Conservation (phyloP, 2,329 filamentous ascomycete species). For the Akanthomyces dipterigenus region DNA sequence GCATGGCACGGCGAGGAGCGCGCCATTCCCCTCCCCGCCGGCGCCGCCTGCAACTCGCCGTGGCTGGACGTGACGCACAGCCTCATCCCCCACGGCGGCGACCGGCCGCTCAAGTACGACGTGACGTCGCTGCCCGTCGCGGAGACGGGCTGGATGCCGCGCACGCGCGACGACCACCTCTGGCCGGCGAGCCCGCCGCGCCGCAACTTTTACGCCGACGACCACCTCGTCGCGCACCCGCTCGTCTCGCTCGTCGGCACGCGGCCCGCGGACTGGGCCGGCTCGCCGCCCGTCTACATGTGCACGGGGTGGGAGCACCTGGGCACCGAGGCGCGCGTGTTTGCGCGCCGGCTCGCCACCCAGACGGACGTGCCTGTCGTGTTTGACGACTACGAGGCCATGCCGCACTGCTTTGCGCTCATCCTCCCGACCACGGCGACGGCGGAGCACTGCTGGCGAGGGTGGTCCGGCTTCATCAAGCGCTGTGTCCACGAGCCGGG, state of each 20-base stretch:
- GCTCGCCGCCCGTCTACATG: slow-evolving; percentile 60
- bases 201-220: slow-evolving; percentile 46
- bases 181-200: slow-evolving; percentile 54
- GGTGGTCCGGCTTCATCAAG: slow-evolving; percentile 51
- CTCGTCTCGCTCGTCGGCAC: slow-evolving; percentile 53
- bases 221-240: slow-evolving; percentile 54
- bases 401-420: slow-evolving; percentile 69
- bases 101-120: slow-evolving; percentile 25
- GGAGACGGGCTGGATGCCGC: slow-evolving; percentile 21
- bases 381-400: slow-evolving; percentile 69
- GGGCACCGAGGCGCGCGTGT: slow-evolving; percentile 56
- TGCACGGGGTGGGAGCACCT: slow-evolving; percentile 66
- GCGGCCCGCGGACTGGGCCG: slow-evolving; percentile 51
- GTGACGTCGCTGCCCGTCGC: slow-evolving; percentile 44
- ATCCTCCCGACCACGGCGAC: slow-evolving; percentile 42
- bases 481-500: slow-evolving; percentile 29
- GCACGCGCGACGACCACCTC: slow-evolving; percentile 35
- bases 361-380: slow-evolving; percentile 53
- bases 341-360: slow-evolving; percentile 47
- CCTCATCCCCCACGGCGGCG: slow-evolving; percentile 22
- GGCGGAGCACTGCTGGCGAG: slow-evolving; percentile 45
- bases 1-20: slow-evolving; percentile 54
- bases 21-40: slow-evolving; percentile 59
- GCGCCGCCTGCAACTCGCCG: slow-evolving; percentile 54
- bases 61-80: slow-evolving; percentile 67